Percentiles rank a stretch among this genome's conserved stretches.
Evolutionary conservation across 139 green algal genomes (phyloP).

Genomic region (Haematococcus lacustris): DNA sequence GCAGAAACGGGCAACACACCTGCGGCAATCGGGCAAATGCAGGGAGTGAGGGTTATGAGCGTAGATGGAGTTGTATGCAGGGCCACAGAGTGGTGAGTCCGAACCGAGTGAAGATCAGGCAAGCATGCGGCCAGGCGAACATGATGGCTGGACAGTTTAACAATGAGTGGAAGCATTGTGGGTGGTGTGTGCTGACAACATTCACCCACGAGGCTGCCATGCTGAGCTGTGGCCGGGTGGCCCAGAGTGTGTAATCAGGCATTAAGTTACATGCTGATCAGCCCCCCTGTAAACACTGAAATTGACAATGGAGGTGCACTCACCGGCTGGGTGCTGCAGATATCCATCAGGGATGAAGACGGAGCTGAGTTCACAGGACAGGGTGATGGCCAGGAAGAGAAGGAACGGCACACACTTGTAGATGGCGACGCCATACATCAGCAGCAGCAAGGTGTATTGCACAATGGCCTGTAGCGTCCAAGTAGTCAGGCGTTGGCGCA

Average conservation of each 20-base stretch:
- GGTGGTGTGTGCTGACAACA: not conserved
- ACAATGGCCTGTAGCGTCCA: conserved; percentile 30
- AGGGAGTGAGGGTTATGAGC: not conserved
- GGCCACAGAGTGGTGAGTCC: too few relatives aligned
- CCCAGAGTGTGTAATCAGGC: not conserved
- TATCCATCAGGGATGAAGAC: conserved; percentile 24
- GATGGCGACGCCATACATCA: conserved; percentile 52
- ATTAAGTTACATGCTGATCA: not conserved
- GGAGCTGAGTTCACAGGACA: conserved; percentile 22
- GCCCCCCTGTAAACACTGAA: not conserved
- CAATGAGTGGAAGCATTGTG: not conserved
- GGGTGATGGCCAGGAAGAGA: conserved; percentile 32
- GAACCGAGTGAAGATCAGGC: not conserved
- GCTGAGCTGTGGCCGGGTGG: not conserved
- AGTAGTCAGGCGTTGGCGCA: conserved; percentile 31
- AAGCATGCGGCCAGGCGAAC: not conserved
- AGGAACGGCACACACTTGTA: conserved; percentile 44
- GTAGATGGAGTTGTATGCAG: not conserved
- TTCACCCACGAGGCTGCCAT: not conserved
- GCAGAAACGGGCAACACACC: not conserved
- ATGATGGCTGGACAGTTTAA: not conserved
- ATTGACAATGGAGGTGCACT: not conserved
- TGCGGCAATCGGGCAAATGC: conserved; percentile 3
- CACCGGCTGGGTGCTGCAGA: conserved; percentile 30
- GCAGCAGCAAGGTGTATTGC: conserved; percentile 61